Percentiles rank a stretch among this genome's conserved stretches.
Evolutionary conservation across 805 yeast genomes (phyloP).

Genomic region (Wickerhamomyces sydowiorum): DNA sequence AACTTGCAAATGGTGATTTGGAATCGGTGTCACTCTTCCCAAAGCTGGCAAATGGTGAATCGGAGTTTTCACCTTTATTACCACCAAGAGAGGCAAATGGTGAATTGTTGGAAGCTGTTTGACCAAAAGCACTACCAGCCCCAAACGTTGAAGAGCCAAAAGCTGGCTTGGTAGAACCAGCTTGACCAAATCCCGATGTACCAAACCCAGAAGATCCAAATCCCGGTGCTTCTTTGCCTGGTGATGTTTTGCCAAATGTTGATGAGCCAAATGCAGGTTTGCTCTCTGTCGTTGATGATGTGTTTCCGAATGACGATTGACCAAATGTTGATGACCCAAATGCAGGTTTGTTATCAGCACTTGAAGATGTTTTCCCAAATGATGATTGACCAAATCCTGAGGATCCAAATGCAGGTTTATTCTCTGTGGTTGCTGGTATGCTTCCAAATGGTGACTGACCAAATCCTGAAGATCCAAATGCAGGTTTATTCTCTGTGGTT

Average conservation of each 20-base stretch:
- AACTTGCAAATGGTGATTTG: constrained; percentile 13
- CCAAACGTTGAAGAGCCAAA: constrained; percentile 1
- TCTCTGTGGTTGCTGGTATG: constrained; percentile 4
- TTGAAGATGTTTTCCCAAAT: constrained; percentile 1
- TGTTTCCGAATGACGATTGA: constrained; percentile 1
- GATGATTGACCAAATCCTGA: constrained; percentile 17
- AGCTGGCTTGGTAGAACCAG: constrained; percentile 1
- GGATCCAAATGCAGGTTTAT: constrained; percentile 18
- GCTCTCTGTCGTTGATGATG: neutral
- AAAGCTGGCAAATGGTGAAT: constrained; percentile 15
- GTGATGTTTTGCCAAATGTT: constrained; percentile 1
- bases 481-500: constrained; percentile 5
- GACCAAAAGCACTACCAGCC: neutral
- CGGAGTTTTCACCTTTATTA: neutral
- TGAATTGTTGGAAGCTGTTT: neutral
- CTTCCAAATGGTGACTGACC: constrained; percentile 12
- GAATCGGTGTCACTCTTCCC: no score
- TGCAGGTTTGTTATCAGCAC: constrained; percentile 6
- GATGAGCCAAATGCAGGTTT: constrained; percentile 1
- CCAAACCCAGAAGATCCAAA: constrained; percentile 10
- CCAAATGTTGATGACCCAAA: constrained; percentile 15
- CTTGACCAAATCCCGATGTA: constrained; percentile 12
- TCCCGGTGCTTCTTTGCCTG: neutral
- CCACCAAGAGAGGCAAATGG: constrained; percentile 6
- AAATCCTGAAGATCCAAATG: constrained; percentile 21